Evolutionary conservation across 257 asterid species (phyloP).

Genomic region (Rehmannia glutinosa): DNA sequence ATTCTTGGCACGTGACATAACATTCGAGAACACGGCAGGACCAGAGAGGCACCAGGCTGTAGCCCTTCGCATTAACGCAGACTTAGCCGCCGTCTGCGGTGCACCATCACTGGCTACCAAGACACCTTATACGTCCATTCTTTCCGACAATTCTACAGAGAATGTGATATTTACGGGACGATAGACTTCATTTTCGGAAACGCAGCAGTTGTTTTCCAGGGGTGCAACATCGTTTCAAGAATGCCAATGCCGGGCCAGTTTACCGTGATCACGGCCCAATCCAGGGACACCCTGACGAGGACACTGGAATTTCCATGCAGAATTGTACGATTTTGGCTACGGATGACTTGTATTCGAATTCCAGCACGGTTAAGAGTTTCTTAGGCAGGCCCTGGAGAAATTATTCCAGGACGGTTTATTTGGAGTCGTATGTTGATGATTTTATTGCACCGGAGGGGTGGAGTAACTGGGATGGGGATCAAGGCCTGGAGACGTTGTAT

Average conservation of each 20-base stretch:
- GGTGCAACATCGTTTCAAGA: slow-evolving; percentile 58
- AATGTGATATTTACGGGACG: slow-evolving; percentile 77
- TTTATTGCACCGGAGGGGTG: slow-evolving; percentile 57
- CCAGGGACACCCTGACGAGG: slow-evolving; percentile 39
- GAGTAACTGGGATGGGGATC: slow-evolving; percentile 54
- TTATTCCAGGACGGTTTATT: slow-evolving; percentile 53
- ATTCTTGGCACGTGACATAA: slow-evolving; percentile 75
- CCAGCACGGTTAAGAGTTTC: slow-evolving; percentile 40
- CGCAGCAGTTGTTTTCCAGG: slow-evolving; percentile 75
- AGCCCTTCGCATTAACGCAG: slow-evolving; percentile 75
- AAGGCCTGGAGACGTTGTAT: slow-evolving; percentile 53
- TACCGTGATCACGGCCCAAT: slow-evolving; percentile 74
- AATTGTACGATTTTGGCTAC: slow-evolving; percentile 70
- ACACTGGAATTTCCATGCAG: slow-evolving; percentile 68
- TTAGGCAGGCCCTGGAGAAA: slow-evolving; percentile 83
- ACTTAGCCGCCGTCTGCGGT: slow-evolving; percentile 57
- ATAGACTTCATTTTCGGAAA: slow-evolving; percentile 89
- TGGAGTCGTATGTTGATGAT: slow-evolving; percentile 57
- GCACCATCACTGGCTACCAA: slow-evolving; percentile 62
- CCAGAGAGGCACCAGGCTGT: slow-evolving; percentile 77
- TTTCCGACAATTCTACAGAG: slow-evolving; percentile 75
- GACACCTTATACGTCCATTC: slow-evolving; percentile 75
- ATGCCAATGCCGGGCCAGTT: slow-evolving; percentile 64
- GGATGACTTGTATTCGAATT: slow-evolving; percentile 35
- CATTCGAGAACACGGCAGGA: slow-evolving; percentile 81